Evolutionary conservation across 768 basidiomycete species (phyloP).

Genomic region (Agaricus subrufescens): DNA sequence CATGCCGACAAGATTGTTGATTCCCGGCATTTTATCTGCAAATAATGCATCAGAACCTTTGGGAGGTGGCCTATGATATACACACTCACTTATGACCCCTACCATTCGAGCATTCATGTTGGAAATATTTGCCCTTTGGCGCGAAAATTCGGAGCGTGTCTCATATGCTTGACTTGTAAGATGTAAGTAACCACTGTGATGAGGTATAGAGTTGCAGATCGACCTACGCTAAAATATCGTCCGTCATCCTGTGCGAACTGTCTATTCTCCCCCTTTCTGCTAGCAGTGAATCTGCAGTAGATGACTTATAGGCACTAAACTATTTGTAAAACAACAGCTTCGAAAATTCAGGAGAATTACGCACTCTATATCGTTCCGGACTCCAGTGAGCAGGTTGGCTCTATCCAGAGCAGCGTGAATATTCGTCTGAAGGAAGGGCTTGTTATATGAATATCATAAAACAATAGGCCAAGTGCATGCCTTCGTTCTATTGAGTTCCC

Average conservation of each 20-base stretch:
- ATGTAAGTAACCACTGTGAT: neutral
- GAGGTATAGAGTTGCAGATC: neutral
- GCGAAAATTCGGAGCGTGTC: constrained; percentile 87
- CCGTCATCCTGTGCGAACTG: constrained; percentile 91
- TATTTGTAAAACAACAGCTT: neutral
- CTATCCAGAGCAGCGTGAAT: constrained; percentile 81
- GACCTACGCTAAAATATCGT: constrained; percentile 80
- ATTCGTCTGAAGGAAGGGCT: constrained; percentile 44
- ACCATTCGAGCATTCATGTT: constrained; percentile 83
- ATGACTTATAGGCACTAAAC: constrained; percentile 83
- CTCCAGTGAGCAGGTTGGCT: constrained; percentile 83
- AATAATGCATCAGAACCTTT: constrained; percentile 1
- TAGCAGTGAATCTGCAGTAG: constrained; percentile 80
- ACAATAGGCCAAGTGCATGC: constrained; percentile 28
- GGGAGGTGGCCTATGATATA: neutral
- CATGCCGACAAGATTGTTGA: constrained; percentile 87
- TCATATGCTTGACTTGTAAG: constrained; percentile 88
- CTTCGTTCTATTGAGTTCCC: constrained; percentile 85
- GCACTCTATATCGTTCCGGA: constrained; percentile 94
- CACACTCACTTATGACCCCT: constrained; percentile 69
- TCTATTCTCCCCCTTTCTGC: constrained; percentile 89
- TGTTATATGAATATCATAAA: neutral
- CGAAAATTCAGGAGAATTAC: constrained; percentile 17
- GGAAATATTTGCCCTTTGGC: constrained; percentile 70
- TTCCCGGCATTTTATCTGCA: constrained; percentile 86